Percentiles rank a stretch among this genome's conserved stretches.
Evolutionary conservation across 495 filamentous ascomycete species (phyloP).

Genomic region (Podospora pseudocomata): DNA sequence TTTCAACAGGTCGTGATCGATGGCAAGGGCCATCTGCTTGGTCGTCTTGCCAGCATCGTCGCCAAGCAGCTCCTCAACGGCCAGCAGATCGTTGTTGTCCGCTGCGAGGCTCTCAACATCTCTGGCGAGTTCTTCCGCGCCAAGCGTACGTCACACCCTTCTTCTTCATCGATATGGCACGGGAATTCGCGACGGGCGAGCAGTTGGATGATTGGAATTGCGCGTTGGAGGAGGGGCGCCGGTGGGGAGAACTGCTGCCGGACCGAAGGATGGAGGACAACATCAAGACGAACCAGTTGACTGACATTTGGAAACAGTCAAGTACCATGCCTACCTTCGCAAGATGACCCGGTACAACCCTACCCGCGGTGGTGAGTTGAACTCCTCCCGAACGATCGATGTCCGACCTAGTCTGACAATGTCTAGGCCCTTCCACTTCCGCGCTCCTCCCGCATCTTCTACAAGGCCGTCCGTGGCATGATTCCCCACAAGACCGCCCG

Average conservation of each 20-base stretch:
- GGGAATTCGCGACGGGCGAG: neutral
- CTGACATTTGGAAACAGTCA: conserved; percentile 65
- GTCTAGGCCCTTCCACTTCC: conserved; percentile 95
- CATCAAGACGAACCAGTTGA: conserved; percentile 12
- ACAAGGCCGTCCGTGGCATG: conserved; percentile 99
- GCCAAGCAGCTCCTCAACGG: conserved; percentile 99
- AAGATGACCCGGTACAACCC: conserved; percentile 99
- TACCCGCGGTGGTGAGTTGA: conserved; percentile 80
- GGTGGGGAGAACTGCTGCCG: neutral
- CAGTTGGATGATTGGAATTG: neutral
- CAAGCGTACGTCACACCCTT: conserved; percentile 77
- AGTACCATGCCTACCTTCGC: conserved; percentile 99
- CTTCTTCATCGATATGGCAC: conserved; percentile 6
- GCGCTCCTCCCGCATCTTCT: conserved; percentile 97
- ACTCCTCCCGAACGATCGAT: conserved; percentile 15
- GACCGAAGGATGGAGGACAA: conserved; percentile 5
- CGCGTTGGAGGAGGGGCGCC: neutral
- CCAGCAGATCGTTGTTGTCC: conserved; percentile 98
- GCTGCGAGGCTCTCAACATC: conserved; percentile 99
- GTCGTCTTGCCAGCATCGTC: conserved; percentile 96
- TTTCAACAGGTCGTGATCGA: conserved; percentile 82
- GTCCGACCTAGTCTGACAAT: conserved; percentile 39
- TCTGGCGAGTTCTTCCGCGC: conserved; percentile 99
- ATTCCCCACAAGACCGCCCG: conserved; percentile 99
- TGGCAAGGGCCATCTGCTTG: conserved; percentile 99